phyloP scores from a whole-genome alignment of 192 early-diverging fungal genomes.

The Chytriomyces confervae region DNA sequence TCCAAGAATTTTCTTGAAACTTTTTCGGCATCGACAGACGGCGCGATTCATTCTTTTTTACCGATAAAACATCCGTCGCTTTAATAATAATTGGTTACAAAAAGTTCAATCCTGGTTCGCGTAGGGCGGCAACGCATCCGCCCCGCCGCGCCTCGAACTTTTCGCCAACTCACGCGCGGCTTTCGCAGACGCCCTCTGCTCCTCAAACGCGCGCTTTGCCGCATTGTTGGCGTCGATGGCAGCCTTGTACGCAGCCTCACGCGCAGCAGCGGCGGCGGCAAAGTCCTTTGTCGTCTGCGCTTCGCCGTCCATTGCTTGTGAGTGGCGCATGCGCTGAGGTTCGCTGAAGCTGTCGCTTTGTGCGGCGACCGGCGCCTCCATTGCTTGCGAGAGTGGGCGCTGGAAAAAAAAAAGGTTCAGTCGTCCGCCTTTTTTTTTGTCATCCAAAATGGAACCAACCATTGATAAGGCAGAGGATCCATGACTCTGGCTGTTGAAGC shows the following conservation, averaged over 20 bases:
- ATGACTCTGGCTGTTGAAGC: neutral
- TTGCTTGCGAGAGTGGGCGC: conserved; percentile 3
- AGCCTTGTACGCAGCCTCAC: conserved; percentile 21
- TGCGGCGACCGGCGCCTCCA: neutral
- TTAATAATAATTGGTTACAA: no score
- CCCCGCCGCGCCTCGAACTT: neutral
- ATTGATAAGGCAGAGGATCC: neutral
- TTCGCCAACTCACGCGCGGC: neutral
- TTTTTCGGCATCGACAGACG: no score
- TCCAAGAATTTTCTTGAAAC: no score
- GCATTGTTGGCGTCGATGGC: conserved; percentile 22
- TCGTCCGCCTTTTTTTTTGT: neutral
- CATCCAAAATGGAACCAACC: neutral
- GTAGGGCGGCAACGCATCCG: neutral
- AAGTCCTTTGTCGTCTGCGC: neutral
- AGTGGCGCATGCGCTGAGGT: neutral
- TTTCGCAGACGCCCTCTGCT: conserved; percentile 4
- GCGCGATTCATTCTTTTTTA: no score
- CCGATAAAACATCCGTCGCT: no score
- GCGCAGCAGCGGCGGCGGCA: neutral
- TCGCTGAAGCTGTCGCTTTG: no score
- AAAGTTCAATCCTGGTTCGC: neutral
- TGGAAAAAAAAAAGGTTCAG: neutral
- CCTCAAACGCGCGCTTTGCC: conserved; percentile 15
- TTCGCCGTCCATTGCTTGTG: neutral